These are phyloP conservation scores for Nigrograna mackinnonii DNA, from an alignment of 2,329 filamentous ascomycete species.

Conservation along the genomic window DNA sequence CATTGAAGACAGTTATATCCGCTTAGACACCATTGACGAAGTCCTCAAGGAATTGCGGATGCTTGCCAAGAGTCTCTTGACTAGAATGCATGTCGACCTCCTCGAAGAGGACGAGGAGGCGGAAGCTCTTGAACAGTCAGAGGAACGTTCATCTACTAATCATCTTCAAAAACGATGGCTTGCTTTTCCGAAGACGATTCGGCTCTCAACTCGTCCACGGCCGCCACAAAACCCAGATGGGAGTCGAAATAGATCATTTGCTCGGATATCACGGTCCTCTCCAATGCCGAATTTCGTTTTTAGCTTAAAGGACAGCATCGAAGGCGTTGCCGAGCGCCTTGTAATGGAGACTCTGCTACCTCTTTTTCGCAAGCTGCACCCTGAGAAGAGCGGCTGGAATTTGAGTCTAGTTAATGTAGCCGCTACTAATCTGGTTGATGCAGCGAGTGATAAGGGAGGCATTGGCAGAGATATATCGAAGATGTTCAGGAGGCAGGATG, in stretches of 20 bases:
- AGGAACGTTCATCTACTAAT: background rate
- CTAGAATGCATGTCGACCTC: conserved; percentile 79
- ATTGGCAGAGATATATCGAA: conserved; percentile 73
- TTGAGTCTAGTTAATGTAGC: conserved; percentile 84
- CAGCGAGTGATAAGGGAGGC: conserved; percentile 48
- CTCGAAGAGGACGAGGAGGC: conserved; percentile 53
- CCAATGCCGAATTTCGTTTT: conserved; percentile 77
- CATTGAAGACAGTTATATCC: conserved; percentile 89
- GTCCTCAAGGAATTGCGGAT: conserved; percentile 70
- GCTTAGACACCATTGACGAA: conserved; percentile 65
- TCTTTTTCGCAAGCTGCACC: conserved; percentile 75
- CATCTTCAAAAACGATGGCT: conserved; percentile 63
- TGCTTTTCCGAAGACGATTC: conserved; percentile 78
- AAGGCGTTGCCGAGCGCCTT: conserved; percentile 67
- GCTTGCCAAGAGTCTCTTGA: conserved; percentile 71
- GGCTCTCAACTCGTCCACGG: conserved; percentile 75
- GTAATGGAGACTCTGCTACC: conserved; percentile 70
- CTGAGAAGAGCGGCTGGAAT: conserved; percentile 73
- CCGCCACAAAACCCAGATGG: conserved; percentile 57
- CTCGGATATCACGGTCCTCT: conserved; percentile 74
- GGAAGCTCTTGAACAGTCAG: background rate
- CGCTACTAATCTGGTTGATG: conserved; percentile 76
- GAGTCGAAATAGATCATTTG: conserved; percentile 61
- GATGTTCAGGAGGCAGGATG: conserved; percentile 81
- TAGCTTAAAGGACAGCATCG: conserved; percentile 60